A percentile compares a stretch with the other conserved stretches of the same genome.
Conservation (phyloP, 139 green algal species). For the Chara braunii region DNA sequence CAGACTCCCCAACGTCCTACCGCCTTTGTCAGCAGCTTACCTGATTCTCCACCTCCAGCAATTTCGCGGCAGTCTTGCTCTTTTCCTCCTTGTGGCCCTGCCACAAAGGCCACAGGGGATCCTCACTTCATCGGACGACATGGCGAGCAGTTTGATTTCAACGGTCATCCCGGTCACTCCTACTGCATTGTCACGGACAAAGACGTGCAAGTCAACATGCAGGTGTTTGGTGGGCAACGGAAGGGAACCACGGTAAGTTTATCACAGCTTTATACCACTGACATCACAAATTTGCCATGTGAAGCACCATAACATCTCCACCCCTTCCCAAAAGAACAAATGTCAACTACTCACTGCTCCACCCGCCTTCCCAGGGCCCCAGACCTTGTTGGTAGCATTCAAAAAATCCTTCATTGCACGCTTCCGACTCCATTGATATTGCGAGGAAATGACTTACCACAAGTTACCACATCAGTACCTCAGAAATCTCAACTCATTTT, state of each 20-base stretch:
- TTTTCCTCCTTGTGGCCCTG: not conserved
- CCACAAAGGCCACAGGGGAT: not conserved
- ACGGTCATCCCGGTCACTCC: constrained; percentile 10
- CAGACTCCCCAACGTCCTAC: too few species aligned
- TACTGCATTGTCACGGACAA: constrained; percentile 14
- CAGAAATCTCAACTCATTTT: too few species aligned
- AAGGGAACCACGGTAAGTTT: not conserved
- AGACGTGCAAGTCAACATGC: constrained; percentile 17
- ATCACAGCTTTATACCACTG: not conserved
- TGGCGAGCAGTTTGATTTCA: constrained; percentile 32
- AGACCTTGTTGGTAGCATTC: too few species aligned
- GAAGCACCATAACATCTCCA: too few species aligned
- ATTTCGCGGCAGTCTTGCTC: not conserved
- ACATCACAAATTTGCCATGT: too few species aligned
- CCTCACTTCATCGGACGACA: constrained; percentile 17
- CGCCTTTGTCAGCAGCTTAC: not conserved
- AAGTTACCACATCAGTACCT: too few species aligned
- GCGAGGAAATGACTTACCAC: too few species aligned
- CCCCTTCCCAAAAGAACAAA: too few species aligned
- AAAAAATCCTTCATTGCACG: too few species aligned
- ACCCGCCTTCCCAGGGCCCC: too few species aligned
- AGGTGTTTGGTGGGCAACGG: constrained; percentile 14
- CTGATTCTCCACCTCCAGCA: constrained; percentile 2
- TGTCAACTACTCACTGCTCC: too few species aligned
- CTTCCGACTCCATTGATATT: too few species aligned